Percentiles rank a stretch among this genome's conserved stretches.
Evolutionary conservation across 2,329 filamentous ascomycete genomes (phyloP).

Genomic region (Calonectria henricotiae): DNA sequence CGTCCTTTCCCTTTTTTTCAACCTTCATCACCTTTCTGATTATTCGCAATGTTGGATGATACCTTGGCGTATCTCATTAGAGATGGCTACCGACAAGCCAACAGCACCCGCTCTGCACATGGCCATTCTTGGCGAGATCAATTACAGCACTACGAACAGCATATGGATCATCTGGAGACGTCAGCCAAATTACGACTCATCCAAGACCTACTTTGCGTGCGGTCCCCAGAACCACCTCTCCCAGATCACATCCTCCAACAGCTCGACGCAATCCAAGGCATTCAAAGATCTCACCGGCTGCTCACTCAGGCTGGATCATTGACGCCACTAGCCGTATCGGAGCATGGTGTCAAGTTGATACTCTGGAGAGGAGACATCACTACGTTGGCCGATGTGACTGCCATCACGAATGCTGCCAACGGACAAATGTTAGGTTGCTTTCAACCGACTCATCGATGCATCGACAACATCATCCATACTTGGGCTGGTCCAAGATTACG

Average conservation of each 20-base stretch:
- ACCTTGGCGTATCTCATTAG: conserved; percentile 36
- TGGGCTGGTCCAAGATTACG: conserved; percentile 45
- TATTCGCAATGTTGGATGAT: conserved; percentile 25
- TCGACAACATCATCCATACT: conserved; percentile 49
- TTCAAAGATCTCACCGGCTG: conserved; percentile 29
- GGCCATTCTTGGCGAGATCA: background rate
- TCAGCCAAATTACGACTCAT: conserved; percentile 39
- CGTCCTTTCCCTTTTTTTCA: background rate
- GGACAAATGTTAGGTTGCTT: conserved; percentile 46
- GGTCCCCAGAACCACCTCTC: conserved; percentile 33
- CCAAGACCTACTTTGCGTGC: conserved; percentile 41
- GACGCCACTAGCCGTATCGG: background rate
- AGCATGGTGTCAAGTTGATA: conserved; percentile 4
- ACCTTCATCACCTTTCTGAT: background rate
- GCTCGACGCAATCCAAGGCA: conserved; percentile 39
- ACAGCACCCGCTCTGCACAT: background rate
- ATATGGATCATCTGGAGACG: conserved; percentile 42
- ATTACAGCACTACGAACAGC: conserved; percentile 37
- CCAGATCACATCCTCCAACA: conserved; percentile 30
- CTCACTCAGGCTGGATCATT: conserved; percentile 28
- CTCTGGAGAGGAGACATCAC: conserved; percentile 50
- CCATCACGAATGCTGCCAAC: conserved; percentile 49
- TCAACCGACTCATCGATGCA: conserved; percentile 46
- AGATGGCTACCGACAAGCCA: conserved; percentile 17
- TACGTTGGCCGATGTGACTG: conserved; percentile 34